A percentile compares a stretch with the other conserved stretches of the same genome.
These are phyloP conservation scores for Corymbia calophylla DNA, from an alignment of 441 rosid genomes.

Conservation along the genomic window DNA sequence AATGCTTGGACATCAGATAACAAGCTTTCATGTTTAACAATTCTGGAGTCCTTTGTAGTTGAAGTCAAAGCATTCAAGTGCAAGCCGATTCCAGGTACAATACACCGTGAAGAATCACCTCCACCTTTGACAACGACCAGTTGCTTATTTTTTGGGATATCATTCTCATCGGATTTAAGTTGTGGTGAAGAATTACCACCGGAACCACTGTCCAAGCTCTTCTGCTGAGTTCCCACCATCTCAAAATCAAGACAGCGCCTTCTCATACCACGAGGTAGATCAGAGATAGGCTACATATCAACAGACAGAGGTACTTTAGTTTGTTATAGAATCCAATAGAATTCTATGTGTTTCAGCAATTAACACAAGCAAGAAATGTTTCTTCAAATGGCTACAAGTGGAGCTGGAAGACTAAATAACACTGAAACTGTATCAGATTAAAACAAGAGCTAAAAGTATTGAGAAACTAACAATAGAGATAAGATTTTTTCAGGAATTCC, in stretches of 20 bases:
- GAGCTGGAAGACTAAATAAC: neutral
- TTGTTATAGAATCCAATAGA: neutral
- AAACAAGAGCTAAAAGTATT: neutral
- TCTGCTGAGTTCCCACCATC: slow-evolving; percentile 48
- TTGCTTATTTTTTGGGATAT: slow-evolving; percentile 19
- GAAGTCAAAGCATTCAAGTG: slow-evolving; percentile 80
- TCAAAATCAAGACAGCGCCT: slow-evolving; percentile 98
- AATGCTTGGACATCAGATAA: slow-evolving; percentile 31
- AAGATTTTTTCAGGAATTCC: neutral
- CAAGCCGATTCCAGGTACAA: slow-evolving; percentile 91
- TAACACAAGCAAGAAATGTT: neutral
- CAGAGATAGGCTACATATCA: slow-evolving; percentile 34
- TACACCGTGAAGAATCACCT: slow-evolving; percentile 44
- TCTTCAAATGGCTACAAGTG: neutral
- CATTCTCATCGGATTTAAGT: slow-evolving; percentile 19
- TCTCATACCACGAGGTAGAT: slow-evolving; percentile 75
- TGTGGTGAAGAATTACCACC: slow-evolving; percentile 19
- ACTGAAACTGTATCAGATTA: neutral
- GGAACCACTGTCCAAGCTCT: slow-evolving; percentile 26
- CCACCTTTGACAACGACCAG: slow-evolving; percentile 20
- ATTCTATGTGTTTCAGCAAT: neutral
- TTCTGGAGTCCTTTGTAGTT: slow-evolving; percentile 39
- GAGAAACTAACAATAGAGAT: neutral
- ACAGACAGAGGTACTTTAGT: neutral
- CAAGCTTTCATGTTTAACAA: slow-evolving; percentile 29